Conservation (phyloP, 495 filamentous ascomycete species). For the Daldinia caldariorum region DNA sequence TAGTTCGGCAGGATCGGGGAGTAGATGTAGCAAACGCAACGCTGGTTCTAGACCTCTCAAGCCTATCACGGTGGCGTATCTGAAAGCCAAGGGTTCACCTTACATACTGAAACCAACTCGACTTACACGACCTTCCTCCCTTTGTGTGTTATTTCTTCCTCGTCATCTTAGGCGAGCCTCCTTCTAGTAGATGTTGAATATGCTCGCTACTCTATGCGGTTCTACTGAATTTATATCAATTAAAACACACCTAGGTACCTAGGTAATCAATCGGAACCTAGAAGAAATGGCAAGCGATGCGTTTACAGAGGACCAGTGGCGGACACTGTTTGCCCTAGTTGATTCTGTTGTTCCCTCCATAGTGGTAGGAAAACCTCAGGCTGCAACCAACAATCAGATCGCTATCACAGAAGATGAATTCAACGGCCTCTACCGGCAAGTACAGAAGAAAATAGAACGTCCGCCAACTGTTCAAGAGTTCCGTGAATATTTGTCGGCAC, state of each 20-base stretch:
- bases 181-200: too few relatives aligned
- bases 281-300: conserved; percentile 1
- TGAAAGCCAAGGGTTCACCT: too few relatives aligned
- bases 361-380: background rate
- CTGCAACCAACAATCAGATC: background rate
- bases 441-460: background rate
- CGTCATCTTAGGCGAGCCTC: background rate
- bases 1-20: background rate
- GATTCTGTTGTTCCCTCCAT: conserved; percentile 28
- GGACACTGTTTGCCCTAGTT: conserved; percentile 20
- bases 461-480: conserved; percentile 13
- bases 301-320: conserved; percentile 30
- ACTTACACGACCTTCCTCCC: background rate
- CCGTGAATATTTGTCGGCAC: conserved; percentile 14
- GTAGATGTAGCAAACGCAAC: background rate
- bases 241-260: too few relatives aligned
- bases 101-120: too few relatives aligned
- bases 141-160: background rate
- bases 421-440: background rate
- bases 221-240: background rate
- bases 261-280: background rate
- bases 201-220: background rate
- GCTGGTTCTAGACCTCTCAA: background rate
- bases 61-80: too few relatives aligned
- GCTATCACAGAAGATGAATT: conserved; percentile 16